A percentile compares a stretch with the other conserved stretches of the same genome.
Conservation (phyloP, 2,329 filamentous ascomycete genomes). For the Ophiosphaerella korrae region DNA sequence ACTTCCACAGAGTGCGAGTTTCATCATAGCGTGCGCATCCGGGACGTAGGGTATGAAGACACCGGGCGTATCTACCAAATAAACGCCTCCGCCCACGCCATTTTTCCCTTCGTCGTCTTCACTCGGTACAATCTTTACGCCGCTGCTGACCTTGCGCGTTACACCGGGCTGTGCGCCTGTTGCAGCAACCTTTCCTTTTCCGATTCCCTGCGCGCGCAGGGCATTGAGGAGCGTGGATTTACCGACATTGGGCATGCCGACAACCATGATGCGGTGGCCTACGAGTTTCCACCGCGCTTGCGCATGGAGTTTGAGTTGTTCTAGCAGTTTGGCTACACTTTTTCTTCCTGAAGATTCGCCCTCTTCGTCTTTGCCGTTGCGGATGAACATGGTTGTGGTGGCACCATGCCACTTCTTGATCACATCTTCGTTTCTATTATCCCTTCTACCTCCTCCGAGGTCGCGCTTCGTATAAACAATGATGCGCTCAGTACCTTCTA, state of each 20-base stretch:
- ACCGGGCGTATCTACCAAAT: constrained; percentile 88
- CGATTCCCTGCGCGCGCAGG: constrained; percentile 72
- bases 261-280: constrained; percentile 82
- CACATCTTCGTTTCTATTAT: constrained; percentile 53
- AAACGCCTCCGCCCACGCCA: constrained; percentile 64
- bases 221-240: constrained; percentile 95
- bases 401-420: constrained; percentile 61
- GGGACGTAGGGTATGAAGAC: constrained; percentile 93
- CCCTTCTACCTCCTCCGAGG: constrained; percentile 35
- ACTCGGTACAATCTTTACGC: constrained; percentile 73
- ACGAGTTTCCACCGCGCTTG: constrained; percentile 65
- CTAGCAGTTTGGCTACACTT: constrained; percentile 49
- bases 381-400: constrained; percentile 58
- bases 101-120: constrained; percentile 54
- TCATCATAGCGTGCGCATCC: constrained; percentile 87
- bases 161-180: constrained; percentile 90
- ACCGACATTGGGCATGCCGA: constrained; percentile 97
- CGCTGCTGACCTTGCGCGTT: constrained; percentile 80
- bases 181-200: constrained; percentile 71
- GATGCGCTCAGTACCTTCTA: constrained; percentile 74
- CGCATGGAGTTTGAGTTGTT: constrained; percentile 59
- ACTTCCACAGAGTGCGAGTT: constrained; percentile 86
- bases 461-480: constrained; percentile 93
- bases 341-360: constrained; percentile 30
- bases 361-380: constrained; percentile 43